Percentiles rank a stretch among this genome's conserved stretches.
Conservation (phyloP, 1,284 basidiomycete genomes). For the Jaminaea rosea region DNA sequence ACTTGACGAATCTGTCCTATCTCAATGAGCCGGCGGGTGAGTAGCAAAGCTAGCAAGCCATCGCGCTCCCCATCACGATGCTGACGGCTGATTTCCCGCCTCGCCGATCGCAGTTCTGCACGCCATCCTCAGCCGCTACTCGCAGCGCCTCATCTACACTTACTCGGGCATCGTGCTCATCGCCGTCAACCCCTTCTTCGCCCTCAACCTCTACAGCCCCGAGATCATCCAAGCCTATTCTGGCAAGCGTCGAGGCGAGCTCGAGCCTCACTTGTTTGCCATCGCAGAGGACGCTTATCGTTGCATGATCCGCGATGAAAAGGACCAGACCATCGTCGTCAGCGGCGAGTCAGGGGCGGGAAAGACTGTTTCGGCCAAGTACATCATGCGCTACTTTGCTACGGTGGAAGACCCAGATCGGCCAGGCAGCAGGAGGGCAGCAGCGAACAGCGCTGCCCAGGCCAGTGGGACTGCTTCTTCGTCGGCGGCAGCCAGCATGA, state of each 20-base stretch:
- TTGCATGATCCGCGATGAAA: conserved; percentile 86
- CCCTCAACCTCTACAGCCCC: conserved; percentile 64
- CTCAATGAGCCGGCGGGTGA: conserved; percentile 92
- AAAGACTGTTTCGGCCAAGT: conserved; percentile 98
- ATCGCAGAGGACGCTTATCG: conserved; percentile 99
- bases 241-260: conserved; percentile 79
- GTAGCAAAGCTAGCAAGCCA: too few species aligned
- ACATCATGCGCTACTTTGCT: conserved; percentile 98
- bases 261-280: conserved; percentile 96
- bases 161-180: conserved; percentile 96
- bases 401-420: conserved; percentile 78
- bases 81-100: not conserved
- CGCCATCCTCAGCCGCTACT: conserved; percentile 92
- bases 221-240: conserved; percentile 97
- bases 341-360: conserved; percentile 98
- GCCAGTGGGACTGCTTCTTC: conserved; percentile 49
- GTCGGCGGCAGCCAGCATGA: conserved; percentile 61
- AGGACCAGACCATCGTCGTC: conserved; percentile 97
- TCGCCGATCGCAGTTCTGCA: conserved; percentile 66
- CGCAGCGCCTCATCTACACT: conserved; percentile 93
- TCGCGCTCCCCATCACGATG: not conserved
- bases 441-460: conserved; percentile 2
- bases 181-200: conserved; percentile 93
- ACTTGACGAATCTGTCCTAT: conserved; percentile 93
- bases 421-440: conserved; percentile 36